These are phyloP conservation scores for Rhynchosporium secalis DNA, from an alignment of 2,329 filamentous ascomycete species.

Conservation along the genomic window DNA sequence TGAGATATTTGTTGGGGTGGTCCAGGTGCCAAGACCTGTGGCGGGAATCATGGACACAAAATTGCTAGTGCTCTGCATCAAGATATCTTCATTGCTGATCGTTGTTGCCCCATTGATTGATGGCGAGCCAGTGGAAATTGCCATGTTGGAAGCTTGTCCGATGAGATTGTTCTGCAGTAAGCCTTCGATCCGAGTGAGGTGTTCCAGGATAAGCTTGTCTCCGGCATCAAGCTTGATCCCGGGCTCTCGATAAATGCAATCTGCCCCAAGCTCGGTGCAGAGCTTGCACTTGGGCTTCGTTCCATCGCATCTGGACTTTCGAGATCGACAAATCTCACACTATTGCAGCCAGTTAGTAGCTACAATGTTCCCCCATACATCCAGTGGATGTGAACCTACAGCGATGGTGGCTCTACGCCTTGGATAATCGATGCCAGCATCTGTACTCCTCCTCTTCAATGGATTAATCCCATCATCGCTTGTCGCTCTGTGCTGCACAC, in stretches of 20 bases:
- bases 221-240: slow-evolving; percentile 85
- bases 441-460: slow-evolving; percentile 62
- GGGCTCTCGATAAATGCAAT: slow-evolving; percentile 82
- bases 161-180: slow-evolving; percentile 71
- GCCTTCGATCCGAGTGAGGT: slow-evolving; percentile 73
- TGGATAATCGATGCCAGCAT: slow-evolving; percentile 63
- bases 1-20: slow-evolving; percentile 67
- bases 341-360: slow-evolving; percentile 40
- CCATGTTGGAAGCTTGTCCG: slow-evolving; percentile 51
- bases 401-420: slow-evolving; percentile 65
- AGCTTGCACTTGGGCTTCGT: slow-evolving; percentile 82
- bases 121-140: slow-evolving; percentile 61
- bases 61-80: slow-evolving; percentile 46
- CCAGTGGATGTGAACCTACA: slow-evolving; percentile 50
- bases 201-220: slow-evolving; percentile 82
- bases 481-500: slow-evolving; percentile 44
- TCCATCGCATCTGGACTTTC: slow-evolving; percentile 78
- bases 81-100: slow-evolving; percentile 56
- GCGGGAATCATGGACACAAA: slow-evolving; percentile 59
- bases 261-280: slow-evolving; percentile 77
- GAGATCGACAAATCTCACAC: slow-evolving; percentile 80
- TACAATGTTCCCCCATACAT: slow-evolving; percentile 12
- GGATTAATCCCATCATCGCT: slow-evolving; percentile 59
- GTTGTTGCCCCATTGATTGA: slow-evolving; percentile 64
- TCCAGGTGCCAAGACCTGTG: slow-evolving; percentile 72